Base-by-base conservation (phyloP, 2,329 filamentous ascomycete genomes). In the Beauveria sp. region DNA sequence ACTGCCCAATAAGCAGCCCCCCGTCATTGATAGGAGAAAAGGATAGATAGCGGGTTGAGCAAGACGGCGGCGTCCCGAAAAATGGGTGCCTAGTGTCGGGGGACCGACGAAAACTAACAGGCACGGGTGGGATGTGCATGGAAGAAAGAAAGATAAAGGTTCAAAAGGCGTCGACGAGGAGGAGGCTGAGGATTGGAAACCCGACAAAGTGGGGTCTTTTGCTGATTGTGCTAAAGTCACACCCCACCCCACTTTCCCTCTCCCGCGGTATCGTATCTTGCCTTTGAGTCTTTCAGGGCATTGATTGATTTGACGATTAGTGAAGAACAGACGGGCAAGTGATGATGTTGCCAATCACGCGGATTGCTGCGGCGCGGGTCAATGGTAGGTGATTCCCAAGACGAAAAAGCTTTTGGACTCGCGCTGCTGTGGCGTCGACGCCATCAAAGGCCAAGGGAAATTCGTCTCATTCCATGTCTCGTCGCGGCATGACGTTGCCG, bases 61-160 rank as follows among this genome's bases (percentile, higher is more conserved):
- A 55, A 8, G 52, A 40, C 42, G 30, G 56, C 56, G 56, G 56
- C 47, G 46, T 51, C n/a, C n/a, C 56, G 56, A 58, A 45, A 40
- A 56, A 30, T 20, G 20, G 22, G 53, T 14, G 34, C 46, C 46
- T 51, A 42, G 34, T 9, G 43, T 20, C 22, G 12, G 56, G 56
- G 57, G 47, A 51, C 30, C 43, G 57, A 59, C 57, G 57, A 59
- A 59, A 59, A 59, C 38, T 51, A 59, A 38, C 57, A 59, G 57
- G 57, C 30, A 30, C 34, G 20, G 22, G 22, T 22, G 22, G 45
- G 20, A 30, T 4, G 30, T 30, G 30, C 30, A 30, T 30, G 30
- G 30, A 30, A 30, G 30, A 14, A 12, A 34, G 30, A 34, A 5
- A 59, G 56, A 59, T 59, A 59, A 59, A 52, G 56, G 22, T 18